A percentile compares a stretch with the other conserved stretches of the same genome.
These are phyloP conservation scores for Microbotryum scabiosae DNA, from an alignment of 1,284 basidiomycete species.

Conservation along the genomic window DNA sequence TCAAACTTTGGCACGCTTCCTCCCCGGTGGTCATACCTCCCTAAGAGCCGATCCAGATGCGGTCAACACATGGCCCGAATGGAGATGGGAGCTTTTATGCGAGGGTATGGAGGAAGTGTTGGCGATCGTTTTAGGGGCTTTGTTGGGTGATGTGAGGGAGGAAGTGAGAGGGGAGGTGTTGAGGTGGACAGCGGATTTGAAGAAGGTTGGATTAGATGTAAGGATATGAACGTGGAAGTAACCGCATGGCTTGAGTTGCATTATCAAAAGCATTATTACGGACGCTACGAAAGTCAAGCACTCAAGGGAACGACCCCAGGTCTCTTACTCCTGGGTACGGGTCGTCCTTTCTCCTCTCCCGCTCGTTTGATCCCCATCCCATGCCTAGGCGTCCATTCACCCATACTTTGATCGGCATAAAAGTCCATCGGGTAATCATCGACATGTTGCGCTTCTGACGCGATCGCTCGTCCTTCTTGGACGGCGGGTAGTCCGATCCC, in stretches of 20 bases:
- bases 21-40: not conserved
- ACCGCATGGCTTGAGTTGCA: no score
- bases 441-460: slow-evolving; percentile 3
- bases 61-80: slow-evolving; percentile 6
- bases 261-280: no score
- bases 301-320: no score
- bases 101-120: slow-evolving; percentile 7
- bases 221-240: no score
- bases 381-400: slow-evolving; percentile 40
- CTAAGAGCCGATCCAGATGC: not conserved
- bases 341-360: slow-evolving; percentile 26
- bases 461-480: slow-evolving; percentile 40
- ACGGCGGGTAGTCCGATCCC: slow-evolving; percentile 28
- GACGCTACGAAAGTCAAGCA: no score
- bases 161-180: slow-evolving; percentile 2
- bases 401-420: slow-evolving; percentile 53
- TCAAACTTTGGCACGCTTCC: slow-evolving; percentile 1
- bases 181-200: slow-evolving; percentile 7
- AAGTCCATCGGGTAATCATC: slow-evolving; percentile 89
- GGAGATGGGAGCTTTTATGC: slow-evolving; percentile 19
- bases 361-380: slow-evolving; percentile 24
- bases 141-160: slow-evolving; percentile 3
- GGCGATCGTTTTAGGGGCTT: slow-evolving; percentile 1
- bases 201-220: slow-evolving; percentile 1
- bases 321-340: slow-evolving; percentile 25